Evolutionary conservation across 2,329 filamentous ascomycete species (phyloP), one percentile per base, ranked within the genome.

Genomic region (Hymenoscyphus fructigenus): DNA sequence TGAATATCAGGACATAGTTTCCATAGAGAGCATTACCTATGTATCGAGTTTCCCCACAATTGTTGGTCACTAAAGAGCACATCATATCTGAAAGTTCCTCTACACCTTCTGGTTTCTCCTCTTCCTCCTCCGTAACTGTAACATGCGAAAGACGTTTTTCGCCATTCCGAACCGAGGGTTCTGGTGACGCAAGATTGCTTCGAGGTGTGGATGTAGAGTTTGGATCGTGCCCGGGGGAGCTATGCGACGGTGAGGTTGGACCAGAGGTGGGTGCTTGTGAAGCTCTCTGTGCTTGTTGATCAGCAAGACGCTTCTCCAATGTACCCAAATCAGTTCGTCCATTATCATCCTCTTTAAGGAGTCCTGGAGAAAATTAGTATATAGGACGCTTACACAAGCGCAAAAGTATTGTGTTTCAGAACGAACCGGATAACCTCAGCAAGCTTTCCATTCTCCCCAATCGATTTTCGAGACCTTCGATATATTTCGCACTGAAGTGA

Each of bases 1-100:
- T 12, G 60, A 20, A 15, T 56, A n/a, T n/a, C 44, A 41, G n/a
- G 14, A 41, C 17, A 58, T 36, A 36, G n/a, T 38, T 63, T 17
- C 84, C 20, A 53, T 32, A 7, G 38, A 59, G 5, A 34, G 7
- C n/a, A 34, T 61, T 83, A 93, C 92, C 95, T 71, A 98, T 96
- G 76, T 97, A 99, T 78, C 95, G 85, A 7, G 94, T 97, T 81
- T 99, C 95, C 62, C 95, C 95, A 68, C 88, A 91, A 72, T 94
- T 93, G 75, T 97, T 98, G 1, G 94, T 98, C 34, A 99, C 93
- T 36, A 99, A 80, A 2, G 93, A 97, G 78, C 94, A 98, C 95
- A 99, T 98, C 90, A 97, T 95, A 79, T 99, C 95, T 0, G 94
- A 97, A 64, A 99, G 79, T 1, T 88, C 89, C 76, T 96, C 93